Conservation (phyloP, 2,329 filamentous ascomycete species). For the Botrytis hyacinthi region DNA sequence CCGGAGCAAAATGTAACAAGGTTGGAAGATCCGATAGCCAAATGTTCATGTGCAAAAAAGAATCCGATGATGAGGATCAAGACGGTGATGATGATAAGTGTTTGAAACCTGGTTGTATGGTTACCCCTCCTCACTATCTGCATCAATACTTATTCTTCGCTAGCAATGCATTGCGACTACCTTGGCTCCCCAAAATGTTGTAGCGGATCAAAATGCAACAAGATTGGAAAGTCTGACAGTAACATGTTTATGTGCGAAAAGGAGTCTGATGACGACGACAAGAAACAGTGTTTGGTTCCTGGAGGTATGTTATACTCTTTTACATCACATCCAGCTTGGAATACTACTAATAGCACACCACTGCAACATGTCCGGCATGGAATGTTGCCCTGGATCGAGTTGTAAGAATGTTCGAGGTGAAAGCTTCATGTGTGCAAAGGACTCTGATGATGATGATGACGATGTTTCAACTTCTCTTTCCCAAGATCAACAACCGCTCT, state of each 20-base stretch:
- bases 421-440: neutral
- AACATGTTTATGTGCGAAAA: neutral
- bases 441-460: slow-evolving; percentile 3
- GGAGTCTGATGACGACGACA: neutral
- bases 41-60: neutral
- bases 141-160: neutral
- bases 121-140: neutral
- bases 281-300: neutral
- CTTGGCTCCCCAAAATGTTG: neutral
- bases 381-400: slow-evolving; percentile 1
- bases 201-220: slow-evolving; percentile 1
- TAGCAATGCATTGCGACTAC: neutral
- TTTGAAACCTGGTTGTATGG: neutral
- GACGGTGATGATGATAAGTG: neutral
- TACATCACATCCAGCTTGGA: too few relatives aligned
- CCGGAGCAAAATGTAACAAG: neutral
- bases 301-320: neutral
- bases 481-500: neutral
- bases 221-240: neutral
- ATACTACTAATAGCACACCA: neutral
- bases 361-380: neutral
- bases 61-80: neutral
- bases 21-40: neutral
- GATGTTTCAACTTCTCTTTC: neutral
- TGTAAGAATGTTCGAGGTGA: neutral